Conservation (phyloP, 495 filamentous ascomycete genomes). For the Amphirosellinia nigrospora region DNA sequence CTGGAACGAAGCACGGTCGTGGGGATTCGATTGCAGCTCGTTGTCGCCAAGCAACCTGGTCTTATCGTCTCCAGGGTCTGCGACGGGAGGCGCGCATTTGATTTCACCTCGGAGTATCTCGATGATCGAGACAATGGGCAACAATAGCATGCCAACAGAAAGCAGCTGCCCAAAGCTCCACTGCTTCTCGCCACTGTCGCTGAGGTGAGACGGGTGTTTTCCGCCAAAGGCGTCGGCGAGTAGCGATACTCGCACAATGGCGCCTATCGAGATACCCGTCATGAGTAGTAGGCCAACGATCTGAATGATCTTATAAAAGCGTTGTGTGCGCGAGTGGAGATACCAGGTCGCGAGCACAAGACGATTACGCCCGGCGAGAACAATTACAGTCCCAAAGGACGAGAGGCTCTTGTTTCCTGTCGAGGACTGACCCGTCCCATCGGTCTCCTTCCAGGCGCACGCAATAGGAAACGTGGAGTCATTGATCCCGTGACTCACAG, state of each 20-base stretch:
- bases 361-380: constrained; percentile 54
- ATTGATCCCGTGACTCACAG: constrained; percentile 51
- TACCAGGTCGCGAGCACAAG: constrained; percentile 60
- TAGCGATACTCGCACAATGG: constrained; percentile 55
- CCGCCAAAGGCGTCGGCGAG: constrained; percentile 59
- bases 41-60: constrained; percentile 29
- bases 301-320: constrained; percentile 55
- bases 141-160: constrained; percentile 56
- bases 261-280: constrained; percentile 55
- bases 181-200: constrained; percentile 56
- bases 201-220: constrained; percentile 44
- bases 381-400: constrained; percentile 58
- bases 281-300: constrained; percentile 54
- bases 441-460: constrained; percentile 54
- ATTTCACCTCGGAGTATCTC: constrained; percentile 63
- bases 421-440: constrained; percentile 20
- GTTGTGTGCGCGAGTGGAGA: constrained; percentile 52
- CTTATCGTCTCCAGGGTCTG: constrained; percentile 35
- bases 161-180: constrained; percentile 66
- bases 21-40: constrained; percentile 26
- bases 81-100: constrained; percentile 46
- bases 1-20: constrained; percentile 36
- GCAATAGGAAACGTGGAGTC: constrained; percentile 57
- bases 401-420: constrained; percentile 46
- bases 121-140: constrained; percentile 59